Conservation (phyloP, 805 yeast species). For the Cyberlindnera xishuangbannaensis region DNA sequence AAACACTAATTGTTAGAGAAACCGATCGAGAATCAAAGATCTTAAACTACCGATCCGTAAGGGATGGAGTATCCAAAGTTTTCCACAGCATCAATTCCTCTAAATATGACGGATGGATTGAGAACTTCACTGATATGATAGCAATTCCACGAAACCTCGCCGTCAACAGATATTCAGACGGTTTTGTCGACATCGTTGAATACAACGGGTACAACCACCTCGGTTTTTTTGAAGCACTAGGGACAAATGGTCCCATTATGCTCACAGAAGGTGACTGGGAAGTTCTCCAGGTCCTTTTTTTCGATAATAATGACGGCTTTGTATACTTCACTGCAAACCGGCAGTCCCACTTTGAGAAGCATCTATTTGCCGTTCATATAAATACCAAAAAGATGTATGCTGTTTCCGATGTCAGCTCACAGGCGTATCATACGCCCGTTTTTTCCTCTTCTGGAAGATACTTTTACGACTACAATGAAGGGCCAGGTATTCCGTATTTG, state of each 20-base stretch:
- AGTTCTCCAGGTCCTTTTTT: conserved; percentile 41
- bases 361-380: conserved; percentile 47
- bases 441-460: conserved; percentile 55
- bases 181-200: conserved; percentile 60
- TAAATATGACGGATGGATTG: conserved; percentile 53
- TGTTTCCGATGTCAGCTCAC: conserved; percentile 28
- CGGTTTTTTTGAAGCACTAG: conserved; percentile 48
- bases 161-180: conserved; percentile 31
- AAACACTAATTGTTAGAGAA: conserved; percentile 48
- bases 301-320: conserved; percentile 38
- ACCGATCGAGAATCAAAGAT: conserved; percentile 57
- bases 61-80: conserved; percentile 30
- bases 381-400: conserved; percentile 19
- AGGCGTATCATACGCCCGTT: conserved; percentile 44
- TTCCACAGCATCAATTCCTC: conserved; percentile 40
- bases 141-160: conserved; percentile 33
- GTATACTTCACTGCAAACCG: conserved; percentile 55
- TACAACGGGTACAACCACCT: conserved; percentile 54
- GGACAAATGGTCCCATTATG: conserved; percentile 33
- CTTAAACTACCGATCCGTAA: conserved; percentile 41
- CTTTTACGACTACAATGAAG: conserved; percentile 31
- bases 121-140: conserved; percentile 37
- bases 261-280: conserved; percentile 47
- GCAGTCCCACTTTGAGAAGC: conserved; percentile 46
- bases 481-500: conserved; percentile 21